Base-by-base conservation (phyloP, 768 basidiomycete species). In the Suillus variegatus region DNA sequence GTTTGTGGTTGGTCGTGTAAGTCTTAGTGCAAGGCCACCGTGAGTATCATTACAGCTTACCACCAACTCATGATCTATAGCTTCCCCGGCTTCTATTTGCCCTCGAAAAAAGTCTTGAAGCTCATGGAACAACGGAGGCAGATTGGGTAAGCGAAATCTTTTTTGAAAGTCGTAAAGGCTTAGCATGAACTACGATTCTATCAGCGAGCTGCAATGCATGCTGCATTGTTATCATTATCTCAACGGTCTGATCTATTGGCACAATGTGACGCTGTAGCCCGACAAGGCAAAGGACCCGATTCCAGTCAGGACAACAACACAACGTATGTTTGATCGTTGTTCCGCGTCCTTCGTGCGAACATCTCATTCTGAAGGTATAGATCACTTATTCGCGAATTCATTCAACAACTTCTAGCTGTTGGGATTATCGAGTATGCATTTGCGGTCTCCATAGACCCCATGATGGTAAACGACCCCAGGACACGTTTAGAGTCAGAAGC, bases 1-100 rank as follows among this genome's bases (percentile, higher is more conserved):
- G 22, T 93, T 93, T 71, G 81, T 91, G 22, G 77, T 91, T 63
- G 88, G 90, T 46, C 84, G 92, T 62, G 92, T 93, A 76, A 70
- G 88, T 60, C 67, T 44, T 32, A 60, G 41, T 18, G 58, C 43
- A 28, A 60, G 28, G 8, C 58, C 25, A 43, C 10, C 6, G 25
- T 13, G 25, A 43, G 28, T 20, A 20, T 60, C 58, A 60, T 41
- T 60, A 32, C 20, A 60, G 10, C 58, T 63, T 9, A 57, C 41
- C 55, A 40, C 49, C 68, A 38, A 68, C 43, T 58, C 8, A 32
- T 20, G 28, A 60, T 67, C 14, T 32, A 40, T 71, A 92, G 91
- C 79, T 93, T 14, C 91, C 92, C 36, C 78, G 77, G 18, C 75
- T 93, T 28, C 69, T 93, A 40, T 71, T 78, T 8, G 74, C 72